Evolutionary conservation across 352 stramenopile genomes (phyloP).

Genomic region (Plasmopara muralis): DNA sequence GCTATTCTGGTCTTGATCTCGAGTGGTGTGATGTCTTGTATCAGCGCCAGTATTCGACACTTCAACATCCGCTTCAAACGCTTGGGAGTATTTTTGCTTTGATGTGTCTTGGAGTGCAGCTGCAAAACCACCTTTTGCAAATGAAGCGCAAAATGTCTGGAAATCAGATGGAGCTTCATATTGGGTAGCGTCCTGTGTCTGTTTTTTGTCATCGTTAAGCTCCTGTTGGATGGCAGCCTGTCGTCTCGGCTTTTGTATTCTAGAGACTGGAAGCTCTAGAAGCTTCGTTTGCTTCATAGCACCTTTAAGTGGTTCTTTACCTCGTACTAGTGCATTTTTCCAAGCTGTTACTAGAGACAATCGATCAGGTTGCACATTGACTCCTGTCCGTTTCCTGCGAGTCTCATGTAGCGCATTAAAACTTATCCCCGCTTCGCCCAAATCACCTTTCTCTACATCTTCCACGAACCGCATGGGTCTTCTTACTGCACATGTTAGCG

Average conservation of each 20-base stretch:
- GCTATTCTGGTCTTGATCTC: slow-evolving; percentile 1
- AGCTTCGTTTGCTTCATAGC: too few species aligned
- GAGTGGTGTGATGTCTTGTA: slow-evolving; percentile 1
- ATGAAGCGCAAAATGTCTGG: slow-evolving; percentile 29
- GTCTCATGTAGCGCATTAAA: slow-evolving; percentile 21
- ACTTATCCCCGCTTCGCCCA: slow-evolving; percentile 11
- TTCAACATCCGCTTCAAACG: slow-evolving; percentile 19
- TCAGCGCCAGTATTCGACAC: slow-evolving; percentile 1
- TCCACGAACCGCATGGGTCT: slow-evolving; percentile 20
- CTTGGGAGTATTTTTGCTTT: slow-evolving; percentile 24
- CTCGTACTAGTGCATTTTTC: too few species aligned
- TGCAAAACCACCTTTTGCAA: slow-evolving; percentile 20
- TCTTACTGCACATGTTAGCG: slow-evolving; percentile 13
- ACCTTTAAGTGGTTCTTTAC: too few species aligned
- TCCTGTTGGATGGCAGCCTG: neutral
- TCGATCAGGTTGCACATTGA: neutral
- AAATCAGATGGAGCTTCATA: slow-evolving; percentile 15
- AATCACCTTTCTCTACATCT: neutral
- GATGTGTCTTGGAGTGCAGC: slow-evolving; percentile 12
- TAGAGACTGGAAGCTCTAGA: too few species aligned
- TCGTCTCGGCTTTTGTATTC: too few species aligned
- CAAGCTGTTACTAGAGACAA: too few species aligned
- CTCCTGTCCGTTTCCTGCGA: slow-evolving; percentile 13
- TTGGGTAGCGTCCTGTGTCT: slow-evolving; percentile 12
- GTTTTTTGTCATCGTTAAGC: slow-evolving; percentile 5